Evolutionary conservation across 1,284 basidiomycete genomes (phyloP).

Genomic region (Malassezia dermatis): DNA sequence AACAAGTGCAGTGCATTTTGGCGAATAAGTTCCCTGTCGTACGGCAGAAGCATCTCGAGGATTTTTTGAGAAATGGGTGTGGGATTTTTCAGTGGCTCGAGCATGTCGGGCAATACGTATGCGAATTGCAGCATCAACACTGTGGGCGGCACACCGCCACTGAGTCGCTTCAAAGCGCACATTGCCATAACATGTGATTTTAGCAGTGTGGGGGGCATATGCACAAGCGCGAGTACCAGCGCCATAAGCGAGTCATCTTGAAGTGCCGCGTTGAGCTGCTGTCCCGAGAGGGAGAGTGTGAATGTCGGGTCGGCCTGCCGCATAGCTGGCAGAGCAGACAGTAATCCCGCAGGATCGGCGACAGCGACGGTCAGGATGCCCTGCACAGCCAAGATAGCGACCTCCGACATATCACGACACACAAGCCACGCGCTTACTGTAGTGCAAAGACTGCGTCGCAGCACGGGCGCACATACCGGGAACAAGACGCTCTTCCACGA

Average conservation of each 20-base stretch:
- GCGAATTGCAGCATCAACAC: background rate
- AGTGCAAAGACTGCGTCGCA: background rate
- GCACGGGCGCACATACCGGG: background rate
- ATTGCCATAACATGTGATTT: background rate
- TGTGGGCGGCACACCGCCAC: background rate
- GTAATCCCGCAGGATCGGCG: background rate
- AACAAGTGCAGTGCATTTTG: background rate
- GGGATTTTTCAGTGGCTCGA: background rate
- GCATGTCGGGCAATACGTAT: background rate
- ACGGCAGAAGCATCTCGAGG: background rate
- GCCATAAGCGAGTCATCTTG: background rate
- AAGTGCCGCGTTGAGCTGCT: background rate
- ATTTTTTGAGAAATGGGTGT: background rate
- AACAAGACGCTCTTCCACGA: background rate
- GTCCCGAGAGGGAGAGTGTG: background rate
- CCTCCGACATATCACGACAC: background rate
- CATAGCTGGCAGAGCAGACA: background rate
- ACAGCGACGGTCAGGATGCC: background rate
- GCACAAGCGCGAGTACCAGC: background rate
- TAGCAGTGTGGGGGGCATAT: background rate
- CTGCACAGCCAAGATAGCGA: background rate
- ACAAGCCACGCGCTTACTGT: background rate
- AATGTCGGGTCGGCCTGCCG: background rate
- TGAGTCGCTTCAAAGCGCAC: background rate
- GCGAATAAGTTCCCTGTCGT: background rate